Conservation (phyloP, 495 filamentous ascomycete species). For the Aspergillus indologenus region DNA sequence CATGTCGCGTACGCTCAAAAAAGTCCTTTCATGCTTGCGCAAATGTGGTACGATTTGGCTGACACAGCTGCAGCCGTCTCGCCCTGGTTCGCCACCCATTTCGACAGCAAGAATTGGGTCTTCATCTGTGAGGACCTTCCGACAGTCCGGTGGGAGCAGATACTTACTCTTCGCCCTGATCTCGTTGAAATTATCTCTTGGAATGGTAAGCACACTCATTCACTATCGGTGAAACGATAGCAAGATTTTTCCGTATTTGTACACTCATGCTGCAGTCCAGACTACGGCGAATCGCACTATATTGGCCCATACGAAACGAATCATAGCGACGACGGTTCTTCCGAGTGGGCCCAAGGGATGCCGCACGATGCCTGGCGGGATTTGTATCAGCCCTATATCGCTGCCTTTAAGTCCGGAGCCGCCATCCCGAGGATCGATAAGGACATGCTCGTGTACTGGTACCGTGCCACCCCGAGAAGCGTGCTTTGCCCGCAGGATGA, state of each 20-base stretch:
- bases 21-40: too few species aligned
- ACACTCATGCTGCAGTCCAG: neutral
- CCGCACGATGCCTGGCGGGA: conserved; percentile 41
- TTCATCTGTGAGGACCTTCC: conserved; percentile 44
- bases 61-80: conserved; percentile 25
- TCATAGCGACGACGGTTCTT: conserved; percentile 55
- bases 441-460: conserved; percentile 45
- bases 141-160: conserved; percentile 52
- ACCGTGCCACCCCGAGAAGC: conserved; percentile 40
- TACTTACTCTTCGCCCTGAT: conserved; percentile 43
- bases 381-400: conserved; percentile 50
- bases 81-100: conserved; percentile 42
- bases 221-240: neutral
- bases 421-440: conserved; percentile 35
- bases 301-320: conserved; percentile 43
- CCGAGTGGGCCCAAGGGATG: conserved; percentile 58
- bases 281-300: conserved; percentile 60
- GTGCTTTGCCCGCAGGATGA: conserved; percentile 26
- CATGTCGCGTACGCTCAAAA: conserved; percentile 32
- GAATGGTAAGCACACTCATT: conserved; percentile 40
- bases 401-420: conserved; percentile 54
- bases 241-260: neutral
- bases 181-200: conserved; percentile 61
- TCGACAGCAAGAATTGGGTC: conserved; percentile 54
- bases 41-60: neutral